Evolutionary conservation across 2,329 filamentous ascomycete species (phyloP).

Genomic region (Fusarium sp.): DNA sequence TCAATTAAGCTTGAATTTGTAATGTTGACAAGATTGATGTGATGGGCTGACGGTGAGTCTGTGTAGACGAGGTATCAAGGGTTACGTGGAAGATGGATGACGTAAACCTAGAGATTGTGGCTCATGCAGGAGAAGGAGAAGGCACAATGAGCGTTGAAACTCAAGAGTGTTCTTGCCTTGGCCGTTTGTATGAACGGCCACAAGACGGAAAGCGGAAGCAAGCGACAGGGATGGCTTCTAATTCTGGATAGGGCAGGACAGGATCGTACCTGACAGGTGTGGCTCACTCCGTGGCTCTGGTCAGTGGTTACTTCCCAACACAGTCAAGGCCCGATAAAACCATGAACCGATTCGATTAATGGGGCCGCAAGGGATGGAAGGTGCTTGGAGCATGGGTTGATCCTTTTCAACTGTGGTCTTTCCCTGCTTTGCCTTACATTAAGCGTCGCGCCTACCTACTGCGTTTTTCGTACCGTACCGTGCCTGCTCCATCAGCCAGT

Average conservation of each 20-base stretch:
- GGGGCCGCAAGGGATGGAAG: not conserved
- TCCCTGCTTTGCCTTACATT: not conserved
- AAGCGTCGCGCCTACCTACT: not conserved
- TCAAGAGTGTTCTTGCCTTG: not conserved
- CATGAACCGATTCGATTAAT: not conserved
- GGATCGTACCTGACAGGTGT: constrained; percentile 2
- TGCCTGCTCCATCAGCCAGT: not conserved
- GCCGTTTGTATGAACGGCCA: not conserved
- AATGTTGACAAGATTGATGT: not conserved
- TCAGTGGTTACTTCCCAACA: not conserved
- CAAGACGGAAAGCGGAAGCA: not conserved
- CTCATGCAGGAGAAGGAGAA: not conserved
- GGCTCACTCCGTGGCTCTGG: not conserved
- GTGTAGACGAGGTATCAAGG: not conserved
- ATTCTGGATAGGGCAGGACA: constrained; percentile 16
- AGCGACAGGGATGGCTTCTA: constrained; percentile 8
- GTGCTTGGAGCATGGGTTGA: not conserved
- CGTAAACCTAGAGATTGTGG: not conserved
- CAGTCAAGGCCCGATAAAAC: not conserved
- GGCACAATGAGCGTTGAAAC: not conserved
- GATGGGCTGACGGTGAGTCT: not conserved
- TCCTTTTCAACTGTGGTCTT: not conserved
- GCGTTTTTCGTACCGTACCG: not conserved
- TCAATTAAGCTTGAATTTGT: constrained; percentile 3
- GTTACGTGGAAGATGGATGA: not conserved